These are phyloP conservation scores for Stygiomarasmius scandens DNA, from an alignment of 1,284 basidiomycete species.

Conservation along the genomic window DNA sequence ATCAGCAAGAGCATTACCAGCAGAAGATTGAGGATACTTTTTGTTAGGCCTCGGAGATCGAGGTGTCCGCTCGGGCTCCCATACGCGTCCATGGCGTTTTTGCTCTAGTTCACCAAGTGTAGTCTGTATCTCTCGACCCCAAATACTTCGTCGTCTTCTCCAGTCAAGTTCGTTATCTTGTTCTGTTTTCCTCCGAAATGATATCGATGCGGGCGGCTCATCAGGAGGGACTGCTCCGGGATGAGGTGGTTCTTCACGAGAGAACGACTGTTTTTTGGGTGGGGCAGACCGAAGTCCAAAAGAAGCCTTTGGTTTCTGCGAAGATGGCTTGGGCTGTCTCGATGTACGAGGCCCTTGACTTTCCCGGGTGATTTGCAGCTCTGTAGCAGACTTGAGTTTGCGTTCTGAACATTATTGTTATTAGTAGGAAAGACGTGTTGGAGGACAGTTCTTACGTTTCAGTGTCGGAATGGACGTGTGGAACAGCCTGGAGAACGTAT, in stretches of 20 bases:
- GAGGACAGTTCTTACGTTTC: not conserved
- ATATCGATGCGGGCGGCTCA: not conserved
- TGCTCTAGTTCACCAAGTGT: not conserved
- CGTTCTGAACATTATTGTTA: not conserved
- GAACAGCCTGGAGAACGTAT: not conserved
- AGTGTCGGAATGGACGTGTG: not conserved
- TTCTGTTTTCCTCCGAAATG: not conserved
- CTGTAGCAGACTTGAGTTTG: not conserved
- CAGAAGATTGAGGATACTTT: not conserved
- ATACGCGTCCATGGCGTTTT: not conserved
- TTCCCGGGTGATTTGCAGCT: not conserved
- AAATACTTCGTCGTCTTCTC: not conserved
- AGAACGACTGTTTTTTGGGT: not conserved
- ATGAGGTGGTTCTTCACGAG: not conserved
- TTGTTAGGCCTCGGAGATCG: not conserved
- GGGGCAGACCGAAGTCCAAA: too few species aligned
- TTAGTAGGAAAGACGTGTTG: not conserved
- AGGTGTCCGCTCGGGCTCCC: not conserved
- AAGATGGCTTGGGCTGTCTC: not conserved
- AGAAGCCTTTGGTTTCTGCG: not conserved
- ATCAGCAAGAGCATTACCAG: not conserved
- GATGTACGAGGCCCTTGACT: not conserved
- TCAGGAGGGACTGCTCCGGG: not conserved
- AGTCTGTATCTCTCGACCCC: not conserved
- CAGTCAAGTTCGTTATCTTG: not conserved